Evolutionary conservation across 805 yeast genomes (phyloP).

Genomic region (Komagataella mondaviorum): DNA sequence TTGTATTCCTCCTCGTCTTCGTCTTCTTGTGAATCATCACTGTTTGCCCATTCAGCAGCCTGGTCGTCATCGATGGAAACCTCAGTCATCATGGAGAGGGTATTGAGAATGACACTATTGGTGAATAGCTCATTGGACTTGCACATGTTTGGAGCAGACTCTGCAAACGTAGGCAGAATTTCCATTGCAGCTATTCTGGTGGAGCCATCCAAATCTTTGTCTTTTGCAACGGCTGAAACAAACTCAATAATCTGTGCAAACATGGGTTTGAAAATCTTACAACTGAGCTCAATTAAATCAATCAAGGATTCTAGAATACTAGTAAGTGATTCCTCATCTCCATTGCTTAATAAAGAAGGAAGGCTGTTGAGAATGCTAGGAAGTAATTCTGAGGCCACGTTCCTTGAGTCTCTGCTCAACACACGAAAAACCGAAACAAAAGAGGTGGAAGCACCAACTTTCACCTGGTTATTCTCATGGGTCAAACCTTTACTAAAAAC

Average conservation of each 20-base stretch:
- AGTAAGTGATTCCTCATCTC: conserved; percentile 72
- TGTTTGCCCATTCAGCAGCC: conserved; percentile 78
- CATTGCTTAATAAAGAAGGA: conserved; percentile 69
- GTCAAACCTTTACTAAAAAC: conserved; percentile 72
- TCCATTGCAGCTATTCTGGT: conserved; percentile 85
- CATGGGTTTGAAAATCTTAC: conserved; percentile 87
- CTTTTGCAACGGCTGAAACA: conserved; percentile 70
- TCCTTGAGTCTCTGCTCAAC: conserved; percentile 23
- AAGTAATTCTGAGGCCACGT: conserved; percentile 32
- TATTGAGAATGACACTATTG: conserved; percentile 53
- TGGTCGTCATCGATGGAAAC: conserved; percentile 84
- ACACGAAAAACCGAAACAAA: conserved; percentile 82
- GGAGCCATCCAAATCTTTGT: conserved; percentile 62
- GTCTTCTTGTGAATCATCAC: conserved; percentile 62
- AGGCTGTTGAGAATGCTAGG: conserved; percentile 79
- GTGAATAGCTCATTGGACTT: conserved; percentile 64
- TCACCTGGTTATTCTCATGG: conserved; percentile 69
- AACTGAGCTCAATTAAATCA: conserved; percentile 86
- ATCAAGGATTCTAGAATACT: conserved; percentile 81
- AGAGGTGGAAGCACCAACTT: conserved; percentile 85
- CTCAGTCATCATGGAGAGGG: conserved; percentile 81
- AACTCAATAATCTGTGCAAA: conserved; percentile 81
- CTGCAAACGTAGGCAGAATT: conserved; percentile 80
- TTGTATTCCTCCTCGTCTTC: conserved; percentile 79
- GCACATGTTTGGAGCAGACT: conserved; percentile 93